Conservation (phyloP, 345 rosid genomes). For the Kandelia obovata region DNA sequence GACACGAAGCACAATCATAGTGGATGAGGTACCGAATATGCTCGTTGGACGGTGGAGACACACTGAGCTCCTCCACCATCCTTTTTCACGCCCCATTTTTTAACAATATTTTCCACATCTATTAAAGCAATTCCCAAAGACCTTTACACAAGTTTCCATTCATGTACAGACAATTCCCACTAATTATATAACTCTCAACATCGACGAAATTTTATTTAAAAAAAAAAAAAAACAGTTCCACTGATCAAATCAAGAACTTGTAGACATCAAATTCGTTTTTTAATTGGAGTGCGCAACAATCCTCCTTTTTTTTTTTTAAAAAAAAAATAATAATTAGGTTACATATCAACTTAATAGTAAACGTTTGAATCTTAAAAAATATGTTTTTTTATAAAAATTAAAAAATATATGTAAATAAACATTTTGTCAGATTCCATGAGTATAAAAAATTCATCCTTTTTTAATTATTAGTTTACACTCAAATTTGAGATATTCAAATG, state of each 20-base stretch:
- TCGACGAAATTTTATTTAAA: background rate
- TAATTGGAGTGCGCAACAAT: too few relatives aligned
- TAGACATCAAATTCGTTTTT: too few relatives aligned
- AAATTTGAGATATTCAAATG: too few relatives aligned
- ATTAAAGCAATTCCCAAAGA: background rate
- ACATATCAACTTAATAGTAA: too few relatives aligned
- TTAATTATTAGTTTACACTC: too few relatives aligned
- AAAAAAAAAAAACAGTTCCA: background rate
- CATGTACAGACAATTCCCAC: conserved; percentile 23
- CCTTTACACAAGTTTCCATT: conserved; percentile 24
- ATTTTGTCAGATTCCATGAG: too few relatives aligned
- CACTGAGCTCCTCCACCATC: conserved; percentile 34
- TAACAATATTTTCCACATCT: background rate
- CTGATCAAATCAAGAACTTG: background rate
- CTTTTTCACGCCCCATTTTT: conserved; percentile 23
- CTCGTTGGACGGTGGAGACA: conserved; percentile 46
- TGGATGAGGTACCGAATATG: conserved; percentile 36
- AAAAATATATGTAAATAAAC: too few relatives aligned
- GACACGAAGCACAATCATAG: background rate
- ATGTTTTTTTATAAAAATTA: too few relatives aligned
- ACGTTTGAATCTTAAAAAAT: too few relatives aligned
- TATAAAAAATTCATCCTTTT: too few relatives aligned
- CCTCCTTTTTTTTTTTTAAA: too few relatives aligned
- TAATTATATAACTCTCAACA: conserved; percentile 9
- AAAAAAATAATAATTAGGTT: too few relatives aligned